phyloP scores from a whole-genome alignment of 768 basidiomycete species.

The Mycena venus region DNA sequence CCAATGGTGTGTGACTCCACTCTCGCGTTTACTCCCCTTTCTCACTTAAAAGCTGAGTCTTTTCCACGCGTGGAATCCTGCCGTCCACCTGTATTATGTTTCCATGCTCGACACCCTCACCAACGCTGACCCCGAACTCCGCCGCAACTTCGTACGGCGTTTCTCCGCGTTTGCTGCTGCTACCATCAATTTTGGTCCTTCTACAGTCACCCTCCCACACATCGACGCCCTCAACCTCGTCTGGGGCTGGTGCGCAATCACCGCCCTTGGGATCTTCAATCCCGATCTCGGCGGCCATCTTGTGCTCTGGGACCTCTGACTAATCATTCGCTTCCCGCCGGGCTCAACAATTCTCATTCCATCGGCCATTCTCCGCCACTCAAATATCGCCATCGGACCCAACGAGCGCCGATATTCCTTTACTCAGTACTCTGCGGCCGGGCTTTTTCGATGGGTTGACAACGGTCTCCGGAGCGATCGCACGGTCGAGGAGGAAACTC shows the following conservation, averaged over 20 bases:
- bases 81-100: not conserved
- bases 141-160: not conserved
- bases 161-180: not conserved
- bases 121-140: not conserved
- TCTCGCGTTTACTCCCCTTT: not conserved
- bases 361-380: conserved; percentile 35
- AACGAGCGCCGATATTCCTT: conserved; percentile 32
- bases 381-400: conserved; percentile 26
- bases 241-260: not conserved
- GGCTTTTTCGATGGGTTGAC: conserved; percentile 38
- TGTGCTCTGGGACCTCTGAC: conserved; percentile 36
- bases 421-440: conserved; percentile 37
- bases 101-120: not conserved
- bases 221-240: not conserved
- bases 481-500: not conserved
- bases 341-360: conserved; percentile 40
- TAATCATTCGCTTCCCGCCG: too few species aligned
- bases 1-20: not conserved
- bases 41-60: not conserved
- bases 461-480: conserved; percentile 29
- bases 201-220: not conserved
- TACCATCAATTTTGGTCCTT: not conserved
- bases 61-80: not conserved
- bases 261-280: conserved; percentile 38
- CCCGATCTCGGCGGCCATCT: conserved; percentile 38